phyloP scores from a whole-genome alignment of 306 rosid species.

The Crataegus laevigata region DNA sequence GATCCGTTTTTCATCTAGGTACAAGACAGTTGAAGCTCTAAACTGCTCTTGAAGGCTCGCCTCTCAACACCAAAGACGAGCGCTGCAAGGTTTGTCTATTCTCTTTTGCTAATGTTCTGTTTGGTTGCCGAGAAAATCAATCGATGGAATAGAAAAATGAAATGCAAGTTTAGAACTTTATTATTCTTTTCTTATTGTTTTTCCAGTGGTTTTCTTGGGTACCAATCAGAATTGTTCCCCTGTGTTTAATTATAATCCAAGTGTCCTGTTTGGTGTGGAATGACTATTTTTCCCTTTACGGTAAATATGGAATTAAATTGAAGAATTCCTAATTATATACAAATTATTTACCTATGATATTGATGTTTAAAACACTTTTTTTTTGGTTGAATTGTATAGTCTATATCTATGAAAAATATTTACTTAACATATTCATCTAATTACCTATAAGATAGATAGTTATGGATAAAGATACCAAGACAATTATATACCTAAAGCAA shows the following conservation, averaged over 20 bases:
- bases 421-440: too few species aligned
- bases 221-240: background rate
- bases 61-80: constrained; percentile 75
- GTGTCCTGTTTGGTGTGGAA: constrained; percentile 2
- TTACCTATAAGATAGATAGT: too few species aligned
- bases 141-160: background rate
- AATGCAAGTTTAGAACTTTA: background rate
- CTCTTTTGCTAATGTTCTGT: background rate
- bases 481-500: too few species aligned
- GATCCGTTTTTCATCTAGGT: constrained; percentile 32
- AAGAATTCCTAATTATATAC: too few species aligned
- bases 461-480: too few species aligned
- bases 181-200: background rate
- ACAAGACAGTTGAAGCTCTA: constrained; percentile 76
- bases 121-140: background rate
- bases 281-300: background rate
- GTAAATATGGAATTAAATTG: too few species aligned
- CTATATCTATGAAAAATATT: too few species aligned
- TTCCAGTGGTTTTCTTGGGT: background rate
- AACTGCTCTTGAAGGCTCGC: constrained; percentile 97
- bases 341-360: too few species aligned
- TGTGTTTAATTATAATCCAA: background rate
- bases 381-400: too few species aligned
- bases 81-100: constrained; percentile 67
- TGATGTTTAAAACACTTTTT: too few species aligned